A percentile compares a stretch with the other conserved stretches of the same genome.
phyloP scores from a whole-genome alignment of 495 filamentous ascomycete species.

The Chaetomium fimeti region DNA sequence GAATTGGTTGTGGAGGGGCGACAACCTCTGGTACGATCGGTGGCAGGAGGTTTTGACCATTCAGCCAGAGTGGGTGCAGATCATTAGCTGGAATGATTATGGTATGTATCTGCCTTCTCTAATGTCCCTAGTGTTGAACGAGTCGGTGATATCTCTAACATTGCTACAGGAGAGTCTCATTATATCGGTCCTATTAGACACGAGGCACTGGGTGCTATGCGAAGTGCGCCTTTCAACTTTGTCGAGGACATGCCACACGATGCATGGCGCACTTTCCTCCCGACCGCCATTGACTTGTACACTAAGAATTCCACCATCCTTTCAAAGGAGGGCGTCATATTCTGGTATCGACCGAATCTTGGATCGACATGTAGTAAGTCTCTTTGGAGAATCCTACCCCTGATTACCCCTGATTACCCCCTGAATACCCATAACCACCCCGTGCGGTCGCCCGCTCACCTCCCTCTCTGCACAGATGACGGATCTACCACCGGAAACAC shows the following conservation, averaged over 20 bases:
- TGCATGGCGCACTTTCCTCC: slow-evolving; percentile 54
- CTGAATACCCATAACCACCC: no score
- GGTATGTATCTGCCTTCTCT: neutral
- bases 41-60: slow-evolving; percentile 45
- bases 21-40: slow-evolving; percentile 55
- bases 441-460: no score
- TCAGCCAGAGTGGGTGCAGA: slow-evolving; percentile 28
- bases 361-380: neutral
- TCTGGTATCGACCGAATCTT: slow-evolving; percentile 56
- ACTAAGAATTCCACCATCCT: slow-evolving; percentile 35
- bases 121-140: no score
- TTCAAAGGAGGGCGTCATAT: slow-evolving; percentile 48
- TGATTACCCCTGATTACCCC: no score
- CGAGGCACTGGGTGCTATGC: slow-evolving; percentile 40
- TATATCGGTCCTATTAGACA: slow-evolving; percentile 54
- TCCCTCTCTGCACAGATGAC: no score
- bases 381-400: no score
- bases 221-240: slow-evolving; percentile 25
- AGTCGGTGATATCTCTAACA: no score
- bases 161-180: slow-evolving; percentile 52
- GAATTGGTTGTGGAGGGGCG: slow-evolving; percentile 58
- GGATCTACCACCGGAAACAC: slow-evolving; percentile 31
- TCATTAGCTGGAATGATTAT: slow-evolving; percentile 23
- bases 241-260: slow-evolving; percentile 50
- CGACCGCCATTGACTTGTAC: slow-evolving; percentile 60